Conservation (phyloP, 129 eudicot species). For the Escallonia herrerae region DNA sequence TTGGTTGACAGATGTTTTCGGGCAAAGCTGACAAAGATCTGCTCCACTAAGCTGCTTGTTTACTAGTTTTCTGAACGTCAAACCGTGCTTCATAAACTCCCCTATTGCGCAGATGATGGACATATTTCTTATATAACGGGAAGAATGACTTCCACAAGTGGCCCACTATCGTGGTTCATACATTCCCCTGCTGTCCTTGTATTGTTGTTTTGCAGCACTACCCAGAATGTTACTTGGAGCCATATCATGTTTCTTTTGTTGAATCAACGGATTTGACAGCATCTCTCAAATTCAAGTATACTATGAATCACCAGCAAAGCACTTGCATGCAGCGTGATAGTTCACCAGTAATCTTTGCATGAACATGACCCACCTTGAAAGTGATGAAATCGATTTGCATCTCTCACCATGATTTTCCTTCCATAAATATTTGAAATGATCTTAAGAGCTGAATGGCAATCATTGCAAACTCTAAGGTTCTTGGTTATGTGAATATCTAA, state of each 20-base stretch:
- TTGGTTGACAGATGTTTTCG: too few species aligned
- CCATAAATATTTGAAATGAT: slow-evolving; percentile 19
- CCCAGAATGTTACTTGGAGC: too few species aligned
- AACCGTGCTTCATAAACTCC: too few species aligned
- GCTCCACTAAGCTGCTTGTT: too few species aligned
- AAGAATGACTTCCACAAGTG: background rate
- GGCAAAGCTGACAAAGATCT: too few species aligned
- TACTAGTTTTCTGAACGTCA: too few species aligned
- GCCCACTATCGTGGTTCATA: background rate
- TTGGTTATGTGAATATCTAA: slow-evolving; percentile 27
- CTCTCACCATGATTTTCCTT: slow-evolving; percentile 25
- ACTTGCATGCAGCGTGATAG: background rate
- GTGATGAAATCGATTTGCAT: slow-evolving; percentile 35
- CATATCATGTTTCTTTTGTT: background rate
- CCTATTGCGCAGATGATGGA: too few species aligned
- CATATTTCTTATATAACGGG: too few species aligned
- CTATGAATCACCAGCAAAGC: background rate
- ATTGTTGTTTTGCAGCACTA: too few species aligned
- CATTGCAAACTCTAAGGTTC: slow-evolving; percentile 41
- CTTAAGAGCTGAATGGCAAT: slow-evolving; percentile 27
- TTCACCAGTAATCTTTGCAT: slow-evolving; percentile 28
- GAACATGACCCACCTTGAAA: slow-evolving; percentile 34
- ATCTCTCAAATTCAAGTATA: background rate
- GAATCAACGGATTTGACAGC: background rate
- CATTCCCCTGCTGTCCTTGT: background rate